Evolutionary conservation across 2,329 filamentous ascomycete genomes (phyloP), one percentile per base, ranked within the genome.

Genomic region (Septoria petroselini): DNA sequence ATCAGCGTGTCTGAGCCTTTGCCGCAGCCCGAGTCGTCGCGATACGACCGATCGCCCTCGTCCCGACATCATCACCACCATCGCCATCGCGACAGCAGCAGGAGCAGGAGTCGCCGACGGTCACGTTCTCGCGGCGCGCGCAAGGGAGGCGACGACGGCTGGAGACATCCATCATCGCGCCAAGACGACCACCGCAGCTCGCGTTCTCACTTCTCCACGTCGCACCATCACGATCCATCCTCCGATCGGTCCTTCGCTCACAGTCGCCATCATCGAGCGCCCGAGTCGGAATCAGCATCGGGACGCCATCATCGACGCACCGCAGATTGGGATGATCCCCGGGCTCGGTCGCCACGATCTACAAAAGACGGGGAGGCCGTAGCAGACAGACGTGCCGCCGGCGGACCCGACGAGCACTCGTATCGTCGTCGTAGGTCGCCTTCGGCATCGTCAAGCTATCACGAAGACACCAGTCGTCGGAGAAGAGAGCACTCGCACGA

Each of bases 361-460:
- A 53, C 55, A 41, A 55, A 31, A 29, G 45, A 48, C 43, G 52
- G 50, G 41, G 55, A 58, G 50, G 62, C 33, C 21, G 51, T 61
- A 58, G 58, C 57, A 46, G 42, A 49, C 19, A 52, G 50, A 34
- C 52, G 56, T 11, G 19, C 34, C 11, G 38, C 15, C 33, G 29
- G 42, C 37, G 66, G 68, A 51, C 59, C 63, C 19, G 69, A 71
- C 58, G 60, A 69, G 21, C 64, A 64, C 27, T 50, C 65, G 9
- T 57, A 61, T 48, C 70, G 68, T 33, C 70, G 67, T 39, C 70
- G 70, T 48, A 57, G 62, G 41, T 74, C 72, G 29, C 68, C 62
- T 11, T 74, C 72, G 11, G 60, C 57, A 52, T 70, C 73, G 37
- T 70, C 68, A 23, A 60, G 65, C 44, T 70, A 71, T 55, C 58